These are phyloP conservation scores for Penicillium sp. DNA, from an alignment of 2,329 filamentous ascomycete genomes.

Conservation along the genomic window DNA sequence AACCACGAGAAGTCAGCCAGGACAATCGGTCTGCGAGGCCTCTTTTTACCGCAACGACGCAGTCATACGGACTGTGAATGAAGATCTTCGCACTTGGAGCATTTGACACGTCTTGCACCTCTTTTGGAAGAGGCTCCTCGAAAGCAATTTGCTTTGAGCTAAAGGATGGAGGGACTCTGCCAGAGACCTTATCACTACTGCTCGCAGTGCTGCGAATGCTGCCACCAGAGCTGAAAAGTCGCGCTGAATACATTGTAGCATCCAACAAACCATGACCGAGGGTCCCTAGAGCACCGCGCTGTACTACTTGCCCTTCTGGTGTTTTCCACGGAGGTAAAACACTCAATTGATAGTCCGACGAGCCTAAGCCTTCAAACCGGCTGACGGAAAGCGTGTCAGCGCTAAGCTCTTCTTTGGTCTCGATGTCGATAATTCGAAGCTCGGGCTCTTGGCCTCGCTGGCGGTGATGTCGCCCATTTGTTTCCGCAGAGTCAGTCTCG, in stretches of 20 bases:
- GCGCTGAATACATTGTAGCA: conserved; percentile 77
- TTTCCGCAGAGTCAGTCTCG: conserved; percentile 62
- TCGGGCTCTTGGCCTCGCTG: conserved; percentile 81
- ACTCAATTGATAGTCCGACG: conserved; percentile 85
- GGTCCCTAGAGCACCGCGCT: conserved; percentile 69
- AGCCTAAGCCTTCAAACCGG: conserved; percentile 76
- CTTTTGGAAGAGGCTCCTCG: conserved; percentile 34
- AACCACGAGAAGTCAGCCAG: conserved; percentile 77
- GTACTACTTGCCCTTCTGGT: conserved; percentile 53
- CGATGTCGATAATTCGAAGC: conserved; percentile 81
- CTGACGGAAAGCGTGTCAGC: conserved; percentile 81
- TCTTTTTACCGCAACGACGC: conserved; percentile 81
- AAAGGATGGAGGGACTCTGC: conserved; percentile 47
- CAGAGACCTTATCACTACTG: conserved; percentile 54
- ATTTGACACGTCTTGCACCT: conserved; percentile 46
- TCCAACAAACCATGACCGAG: conserved; percentile 77
- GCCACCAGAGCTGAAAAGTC: conserved; percentile 78
- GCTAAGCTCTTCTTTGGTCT: conserved; percentile 74
- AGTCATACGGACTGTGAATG: conserved; percentile 94
- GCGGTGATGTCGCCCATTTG: conserved; percentile 53
- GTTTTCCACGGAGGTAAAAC: conserved; percentile 72
- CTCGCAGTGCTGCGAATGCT: conserved; percentile 60
- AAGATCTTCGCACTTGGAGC: conserved; percentile 72
- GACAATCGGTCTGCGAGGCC: conserved; percentile 77
- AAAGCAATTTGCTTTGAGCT: conserved; percentile 49